Evolutionary conservation across 2,329 filamentous ascomycete species (phyloP).

Genomic region (Penicillium brasilianum): DNA sequence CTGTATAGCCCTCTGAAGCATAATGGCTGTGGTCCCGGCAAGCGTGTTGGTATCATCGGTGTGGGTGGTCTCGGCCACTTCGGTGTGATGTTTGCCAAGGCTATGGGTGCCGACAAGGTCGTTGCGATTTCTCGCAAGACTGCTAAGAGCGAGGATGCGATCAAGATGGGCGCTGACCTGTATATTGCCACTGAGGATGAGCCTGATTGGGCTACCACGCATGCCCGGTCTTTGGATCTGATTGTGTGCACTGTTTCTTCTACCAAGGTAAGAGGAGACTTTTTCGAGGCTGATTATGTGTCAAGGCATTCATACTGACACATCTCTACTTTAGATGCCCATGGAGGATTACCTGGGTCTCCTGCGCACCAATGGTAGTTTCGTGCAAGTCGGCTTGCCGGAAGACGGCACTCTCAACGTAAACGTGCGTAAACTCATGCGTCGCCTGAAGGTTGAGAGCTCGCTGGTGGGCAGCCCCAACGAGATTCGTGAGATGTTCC

Average conservation of each 20-base stretch:
- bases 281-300: background rate
- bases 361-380: conserved; percentile 62
- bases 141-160: conserved; percentile 58
- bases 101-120: conserved; percentile 70
- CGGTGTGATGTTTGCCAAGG: conserved; percentile 71
- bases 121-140: conserved; percentile 60
- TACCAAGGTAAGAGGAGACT: conserved; percentile 46
- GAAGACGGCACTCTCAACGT: conserved; percentile 62
- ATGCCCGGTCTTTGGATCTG: conserved; percentile 58
- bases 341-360: conserved; percentile 65
- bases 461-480: conserved; percentile 47
- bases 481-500: conserved; percentile 53
- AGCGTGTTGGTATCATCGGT: conserved; percentile 73
- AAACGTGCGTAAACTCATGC: conserved; percentile 62
- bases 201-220: conserved; percentile 56
- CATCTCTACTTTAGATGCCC: conserved; percentile 58
- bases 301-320: background rate
- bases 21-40: conserved; percentile 72
- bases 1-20: conserved; percentile 72
- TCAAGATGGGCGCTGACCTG: conserved; percentile 60
- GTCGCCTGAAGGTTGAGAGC: conserved; percentile 59
- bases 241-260: conserved; percentile 63
- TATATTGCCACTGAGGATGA: conserved; percentile 64
- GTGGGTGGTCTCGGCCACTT: conserved; percentile 78
- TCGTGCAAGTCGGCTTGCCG: conserved; percentile 70